Evolutionary conservation across 1,139 yeast species (phyloP).

Genomic region (Candida frijolesensis): DNA sequence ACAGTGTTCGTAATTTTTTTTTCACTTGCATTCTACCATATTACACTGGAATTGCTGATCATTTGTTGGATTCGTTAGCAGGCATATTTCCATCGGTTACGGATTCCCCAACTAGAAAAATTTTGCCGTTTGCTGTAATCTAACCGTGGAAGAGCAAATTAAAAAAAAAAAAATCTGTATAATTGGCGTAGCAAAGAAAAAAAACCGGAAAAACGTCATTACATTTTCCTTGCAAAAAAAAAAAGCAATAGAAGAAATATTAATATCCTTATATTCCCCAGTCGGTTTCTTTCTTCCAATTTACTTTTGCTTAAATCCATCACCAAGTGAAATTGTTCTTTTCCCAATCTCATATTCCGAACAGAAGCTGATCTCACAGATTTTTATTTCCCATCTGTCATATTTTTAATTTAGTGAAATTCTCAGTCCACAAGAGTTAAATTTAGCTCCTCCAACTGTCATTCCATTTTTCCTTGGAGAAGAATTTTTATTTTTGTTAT

Average conservation of each 20-base stretch:
- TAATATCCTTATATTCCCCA: not conserved
- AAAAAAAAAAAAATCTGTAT: not conserved
- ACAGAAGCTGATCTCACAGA: not conserved
- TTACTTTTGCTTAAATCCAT: not conserved
- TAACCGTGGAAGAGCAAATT: too few species aligned
- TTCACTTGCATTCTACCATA: not conserved
- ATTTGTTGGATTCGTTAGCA: not conserved
- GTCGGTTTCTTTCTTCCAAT: not conserved
- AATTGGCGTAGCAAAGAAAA: not conserved
- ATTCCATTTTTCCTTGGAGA: conserved; percentile 1
- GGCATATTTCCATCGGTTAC: not conserved
- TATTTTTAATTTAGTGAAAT: not conserved
- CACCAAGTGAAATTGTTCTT: not conserved
- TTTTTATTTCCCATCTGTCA: not conserved
- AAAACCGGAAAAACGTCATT: not conserved
- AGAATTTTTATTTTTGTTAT: not conserved
- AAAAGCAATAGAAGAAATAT: not conserved
- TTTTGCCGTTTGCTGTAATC: not conserved
- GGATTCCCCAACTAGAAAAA: not conserved
- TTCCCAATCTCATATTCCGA: not conserved
- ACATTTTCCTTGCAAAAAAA: not conserved
- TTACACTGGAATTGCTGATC: not conserved
- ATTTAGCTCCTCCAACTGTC: not conserved
- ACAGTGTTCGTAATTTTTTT: not conserved
- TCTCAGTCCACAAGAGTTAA: not conserved